A percentile compares a stretch with the other conserved stretches of the same genome.
Evolutionary conservation across 805 yeast genomes (phyloP).

Genomic region (Candida andamanensis): DNA sequence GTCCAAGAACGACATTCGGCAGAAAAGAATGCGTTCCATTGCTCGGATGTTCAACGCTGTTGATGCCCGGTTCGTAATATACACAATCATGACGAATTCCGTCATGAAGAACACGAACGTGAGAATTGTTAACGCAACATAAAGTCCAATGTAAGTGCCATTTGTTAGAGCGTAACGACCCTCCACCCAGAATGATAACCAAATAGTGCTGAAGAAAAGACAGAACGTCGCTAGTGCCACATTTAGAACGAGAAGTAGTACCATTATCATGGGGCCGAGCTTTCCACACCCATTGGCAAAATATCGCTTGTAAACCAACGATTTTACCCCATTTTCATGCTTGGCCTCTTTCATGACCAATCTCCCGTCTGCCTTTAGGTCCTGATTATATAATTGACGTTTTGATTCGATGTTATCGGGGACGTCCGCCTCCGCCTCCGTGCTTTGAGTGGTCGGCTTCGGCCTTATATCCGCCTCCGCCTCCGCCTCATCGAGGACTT

Average conservation of each 20-base stretch:
- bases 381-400: conserved; percentile 24
- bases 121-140: conserved; percentile 53
- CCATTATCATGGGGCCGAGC: conserved; percentile 20
- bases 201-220: conserved; percentile 54
- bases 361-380: conserved; percentile 19
- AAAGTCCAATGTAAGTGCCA: conserved; percentile 67
- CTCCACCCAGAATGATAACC: conserved; percentile 83
- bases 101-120: conserved; percentile 38
- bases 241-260: conserved; percentile 1
- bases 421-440: conserved; percentile 18
- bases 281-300: conserved; percentile 51
- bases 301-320: conserved; percentile 46
- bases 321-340: conserved; percentile 50
- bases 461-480: conserved; percentile 13
- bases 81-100: conserved; percentile 44
- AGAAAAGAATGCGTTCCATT: conserved; percentile 52
- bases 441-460: conserved; percentile 1
- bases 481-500: conserved; percentile 12
- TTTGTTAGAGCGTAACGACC: conserved; percentile 44
- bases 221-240: conserved; percentile 26
- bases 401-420: too few species aligned
- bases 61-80: conserved; percentile 49
- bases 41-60: conserved; percentile 56
- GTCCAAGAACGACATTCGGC: conserved; percentile 80
- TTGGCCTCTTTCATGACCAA: conserved; percentile 47